Base-by-base conservation (phyloP, 2,329 filamentous ascomycete species). In the Calonectria hongkongensis region DNA sequence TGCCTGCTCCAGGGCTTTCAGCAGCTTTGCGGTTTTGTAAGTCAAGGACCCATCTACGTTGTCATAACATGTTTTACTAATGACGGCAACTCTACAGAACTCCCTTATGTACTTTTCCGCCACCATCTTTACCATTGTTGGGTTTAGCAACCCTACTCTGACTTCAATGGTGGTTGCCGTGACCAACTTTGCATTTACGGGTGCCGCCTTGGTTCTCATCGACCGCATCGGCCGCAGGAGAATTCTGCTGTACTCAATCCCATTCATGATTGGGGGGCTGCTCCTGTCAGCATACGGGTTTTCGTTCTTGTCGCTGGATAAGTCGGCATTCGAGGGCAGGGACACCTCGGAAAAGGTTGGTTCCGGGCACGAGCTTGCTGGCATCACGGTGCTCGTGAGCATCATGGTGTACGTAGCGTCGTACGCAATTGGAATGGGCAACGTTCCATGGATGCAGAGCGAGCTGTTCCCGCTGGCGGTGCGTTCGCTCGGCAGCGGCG, bases 391-490 rank as follows among this genome's bases (percentile, higher is more conserved):
- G 51, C 89, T 98, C 2, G 74, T 90, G 48, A 93, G 93, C 75
- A 93, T 98, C 82, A 93, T 95, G 83, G 78, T 95, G 9, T 98
- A 97, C 83, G 95, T 98, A 2, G 93, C 94, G 10, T 89, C 93
- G 1, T 98, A 97, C 81, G 96, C 96, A 1, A 87, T 96, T 1
- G 96, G 96, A 2, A 88, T 98, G 2, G 96, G 96, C 10, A 97
- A 95, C 79, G 95, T 98, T 3, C 96, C 96, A 0, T 98, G 96
- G 96, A 96, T 98, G 89, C 96, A 98, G 85, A 95, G 93, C 78
- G 96, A 98, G 85, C 89, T 98, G 39, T 98, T 98, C 81, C 94
- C 95, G 0, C 87, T 96, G 60, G 88, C 89, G 36, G 94, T 95
- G 56, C 91, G 94, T 62, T 92, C 92, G 5, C 84, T 95, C 1